phyloP scores from a whole-genome alignment of 306 rosid species.

The Phaseolus lunatus region DNA sequence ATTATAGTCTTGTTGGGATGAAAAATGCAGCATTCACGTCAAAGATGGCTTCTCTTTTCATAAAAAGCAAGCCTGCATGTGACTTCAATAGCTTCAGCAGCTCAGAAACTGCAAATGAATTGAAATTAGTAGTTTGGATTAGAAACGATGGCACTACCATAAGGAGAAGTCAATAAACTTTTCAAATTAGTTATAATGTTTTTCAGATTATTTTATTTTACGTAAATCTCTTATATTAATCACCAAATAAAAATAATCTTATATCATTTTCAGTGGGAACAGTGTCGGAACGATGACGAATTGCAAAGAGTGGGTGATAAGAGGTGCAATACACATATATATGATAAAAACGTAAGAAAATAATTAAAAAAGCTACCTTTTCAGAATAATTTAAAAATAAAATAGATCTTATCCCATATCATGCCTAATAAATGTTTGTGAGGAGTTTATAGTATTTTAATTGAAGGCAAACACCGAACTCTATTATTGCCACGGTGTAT shows the following conservation, averaged over 20 bases:
- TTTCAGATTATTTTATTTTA: too few species aligned
- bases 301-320: constrained; percentile 20
- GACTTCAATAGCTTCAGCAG: constrained; percentile 12
- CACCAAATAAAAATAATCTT: too few species aligned
- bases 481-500: constrained; percentile 52
- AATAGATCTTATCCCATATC: constrained; percentile 14
- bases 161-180: constrained; percentile 32
- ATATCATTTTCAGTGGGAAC: too few species aligned
- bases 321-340: constrained; percentile 13
- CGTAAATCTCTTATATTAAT: too few species aligned
- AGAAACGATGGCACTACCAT: neutral
- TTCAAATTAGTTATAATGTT: too few species aligned
- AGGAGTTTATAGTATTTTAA: neutral
- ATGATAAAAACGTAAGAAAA: neutral
- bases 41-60: constrained; percentile 13
- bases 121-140: neutral
- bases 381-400: neutral
- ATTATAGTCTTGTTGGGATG: constrained; percentile 4
- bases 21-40: neutral
- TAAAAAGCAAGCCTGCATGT: neutral
- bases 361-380: neutral
- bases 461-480: constrained; percentile 54
- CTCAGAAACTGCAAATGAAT: neutral
- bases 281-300: neutral
- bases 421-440: constrained; percentile 46